Base-by-base conservation (phyloP, 2,329 filamentous ascomycete species). In the Microcyclospora pomicola region DNA sequence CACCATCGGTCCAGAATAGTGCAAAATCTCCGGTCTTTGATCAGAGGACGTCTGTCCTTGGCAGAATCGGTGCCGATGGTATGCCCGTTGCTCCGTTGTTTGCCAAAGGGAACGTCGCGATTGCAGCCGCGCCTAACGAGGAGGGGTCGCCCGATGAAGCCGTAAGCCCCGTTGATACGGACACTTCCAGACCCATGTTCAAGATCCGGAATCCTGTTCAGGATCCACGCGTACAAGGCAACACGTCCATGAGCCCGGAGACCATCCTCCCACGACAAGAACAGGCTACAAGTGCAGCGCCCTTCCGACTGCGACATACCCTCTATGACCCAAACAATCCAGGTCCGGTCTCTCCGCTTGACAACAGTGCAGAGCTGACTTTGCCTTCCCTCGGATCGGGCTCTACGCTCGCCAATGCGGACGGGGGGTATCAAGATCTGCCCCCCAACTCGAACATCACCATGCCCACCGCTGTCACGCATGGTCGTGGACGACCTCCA, bases 201-300 rank as follows among this genome's bases (percentile, higher is more conserved):
- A 52, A 52, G 39, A 42, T 52, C 19, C 43, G 51, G 16, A 54
- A 54, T 33, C 51, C 49, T 14, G 51, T 52, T 9, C 44, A 42
- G 35, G 49, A 52, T 39, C 19, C 19, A 24, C 19, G 19, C 5
- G 19, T 24, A 24, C 19, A 4, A 7, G 19, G 19, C 19, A 24
- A 4, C 19, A 24, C 19, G 7, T 5, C 19, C 19, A 24, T 24
- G 19, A 24, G 19, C 19, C 19, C 19, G 19, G 19, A 24, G 19
- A 24, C 4, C 19, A 7, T 24, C 19, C 19, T 24, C 19, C 19
- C 19, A 7, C 19, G 7, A 24, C 19, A 24, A 38, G 50, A 30
- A 44, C 35, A 46, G 16, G 28, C 42, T 12, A 33, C 41, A 11
- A 47, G 39, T 37, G 16, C 42, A 4, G 42, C 41, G 31, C 50